phyloP scores from a whole-genome alignment of 2,329 filamentous ascomycete genomes.

The Dactylonectria estremocensis region DNA sequence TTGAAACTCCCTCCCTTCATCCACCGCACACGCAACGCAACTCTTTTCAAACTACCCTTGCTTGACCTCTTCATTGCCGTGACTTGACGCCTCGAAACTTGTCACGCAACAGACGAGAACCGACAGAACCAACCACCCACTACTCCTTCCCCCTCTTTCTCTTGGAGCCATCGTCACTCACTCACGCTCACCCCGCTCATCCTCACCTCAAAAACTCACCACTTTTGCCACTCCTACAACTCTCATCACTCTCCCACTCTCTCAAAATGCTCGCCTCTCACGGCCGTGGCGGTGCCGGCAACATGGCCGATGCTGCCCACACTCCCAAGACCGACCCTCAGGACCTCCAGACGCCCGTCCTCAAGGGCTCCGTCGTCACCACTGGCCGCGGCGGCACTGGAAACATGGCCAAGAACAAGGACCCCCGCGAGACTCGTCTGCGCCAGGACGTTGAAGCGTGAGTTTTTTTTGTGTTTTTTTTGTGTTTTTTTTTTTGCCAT shows the following conservation, averaged over 20 bases:
- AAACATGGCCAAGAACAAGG: conserved; percentile 85
- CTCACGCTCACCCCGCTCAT: no score
- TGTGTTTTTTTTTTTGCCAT: conserved; percentile 49
- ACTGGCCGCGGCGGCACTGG: conserved; percentile 91
- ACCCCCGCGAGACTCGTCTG: conserved; percentile 80
- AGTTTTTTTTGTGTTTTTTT: conserved; percentile 57
- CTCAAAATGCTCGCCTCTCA: conserved; percentile 70
- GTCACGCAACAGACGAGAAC: neutral
- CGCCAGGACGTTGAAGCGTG: conserved; percentile 87
- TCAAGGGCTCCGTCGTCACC: conserved; percentile 88
- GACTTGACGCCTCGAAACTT: conserved; percentile 6
- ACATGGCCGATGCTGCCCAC: conserved; percentile 72
- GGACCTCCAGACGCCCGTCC: conserved; percentile 84
- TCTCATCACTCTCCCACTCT: neutral
- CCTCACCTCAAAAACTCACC: no score
- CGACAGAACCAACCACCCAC: neutral
- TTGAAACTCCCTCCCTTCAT: conserved; percentile 8
- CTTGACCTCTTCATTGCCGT: conserved; percentile 11
- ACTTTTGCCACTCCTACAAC: neutral
- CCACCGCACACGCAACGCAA: neutral
- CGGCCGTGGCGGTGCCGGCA: conserved; percentile 85
- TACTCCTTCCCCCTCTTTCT: neutral
- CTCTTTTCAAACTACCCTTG: conserved; percentile 1
- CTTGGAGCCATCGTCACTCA: neutral
- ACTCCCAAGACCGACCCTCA: conserved; percentile 68